Evolutionary conservation across 352 stramenopile species (phyloP).

Genomic region (Nothophytophthora sp.): DNA sequence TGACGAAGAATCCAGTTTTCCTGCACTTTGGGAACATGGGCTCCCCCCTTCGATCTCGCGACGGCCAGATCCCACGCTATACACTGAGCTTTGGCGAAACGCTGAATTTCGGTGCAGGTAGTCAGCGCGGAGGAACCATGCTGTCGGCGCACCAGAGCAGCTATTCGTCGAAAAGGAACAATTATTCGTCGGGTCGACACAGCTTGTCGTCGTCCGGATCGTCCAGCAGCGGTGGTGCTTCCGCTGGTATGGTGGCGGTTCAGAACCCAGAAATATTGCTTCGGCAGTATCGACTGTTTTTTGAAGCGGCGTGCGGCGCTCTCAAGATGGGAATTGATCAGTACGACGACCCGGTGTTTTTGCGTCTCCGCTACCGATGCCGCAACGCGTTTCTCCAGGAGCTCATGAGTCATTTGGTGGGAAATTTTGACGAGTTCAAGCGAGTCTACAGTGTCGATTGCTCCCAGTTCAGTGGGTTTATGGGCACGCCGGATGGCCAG

Average conservation of each 20-base stretch:
- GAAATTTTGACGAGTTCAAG: conserved; percentile 81
- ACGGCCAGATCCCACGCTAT: conserved; percentile 45
- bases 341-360: conserved; percentile 64
- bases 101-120: conserved; percentile 43
- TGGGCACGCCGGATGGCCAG: conserved; percentile 67
- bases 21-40: conserved; percentile 58
- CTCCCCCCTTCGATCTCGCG: conserved; percentile 44
- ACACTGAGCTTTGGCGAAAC: conserved; percentile 64
- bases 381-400: conserved; percentile 83
- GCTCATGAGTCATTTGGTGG: conserved; percentile 76
- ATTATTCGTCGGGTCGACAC: conserved; percentile 27
- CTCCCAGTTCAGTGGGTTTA: conserved; percentile 73
- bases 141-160: conserved; percentile 16
- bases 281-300: conserved; percentile 73
- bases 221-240: conserved; percentile 30
- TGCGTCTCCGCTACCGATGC: conserved; percentile 75
- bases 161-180: conserved; percentile 36
- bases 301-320: conserved; percentile 57
- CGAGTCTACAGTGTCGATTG: conserved; percentile 69
- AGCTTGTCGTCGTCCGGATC: conserved; percentile 47
- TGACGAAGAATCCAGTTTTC: conserved; percentile 73
- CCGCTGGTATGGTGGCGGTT: conserved; percentile 33
- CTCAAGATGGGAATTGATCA: conserved; percentile 61
- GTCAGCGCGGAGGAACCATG: conserved; percentile 23
- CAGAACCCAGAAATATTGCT: conserved; percentile 78